Evolutionary conservation across 768 basidiomycete genomes (phyloP).

Genomic region (Galerina marginata): DNA sequence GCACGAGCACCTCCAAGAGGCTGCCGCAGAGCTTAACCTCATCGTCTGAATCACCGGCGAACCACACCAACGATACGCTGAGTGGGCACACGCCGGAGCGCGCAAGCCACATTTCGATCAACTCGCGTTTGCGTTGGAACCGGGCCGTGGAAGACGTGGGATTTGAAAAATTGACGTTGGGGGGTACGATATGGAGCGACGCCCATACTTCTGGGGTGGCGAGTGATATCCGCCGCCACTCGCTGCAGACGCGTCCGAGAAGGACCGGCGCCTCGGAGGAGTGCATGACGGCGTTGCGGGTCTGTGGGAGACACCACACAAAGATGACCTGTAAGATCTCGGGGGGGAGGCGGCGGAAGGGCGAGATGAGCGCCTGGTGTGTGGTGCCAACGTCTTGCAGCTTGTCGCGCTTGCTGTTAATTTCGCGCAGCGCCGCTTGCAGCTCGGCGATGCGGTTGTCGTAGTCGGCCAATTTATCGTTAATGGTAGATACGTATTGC

Average conservation of each 20-base stretch:
- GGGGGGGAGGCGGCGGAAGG: slow-evolving; percentile 29
- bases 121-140: slow-evolving; percentile 28
- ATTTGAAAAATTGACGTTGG: slow-evolving; percentile 27
- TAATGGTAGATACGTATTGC: slow-evolving; percentile 20
- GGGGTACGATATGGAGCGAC: slow-evolving; percentile 32
- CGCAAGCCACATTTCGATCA: slow-evolving; percentile 31
- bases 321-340: slow-evolving; percentile 33
- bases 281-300: slow-evolving; percentile 34
- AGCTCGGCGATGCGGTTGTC: slow-evolving; percentile 25
- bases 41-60: slow-evolving; percentile 31
- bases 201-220: slow-evolving; percentile 32
- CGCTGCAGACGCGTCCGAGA: slow-evolving; percentile 33
- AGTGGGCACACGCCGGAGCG: slow-evolving; percentile 31
- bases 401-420: slow-evolving; percentile 18
- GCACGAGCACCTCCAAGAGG: slow-evolving; percentile 28
- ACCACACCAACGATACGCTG: slow-evolving; percentile 33
- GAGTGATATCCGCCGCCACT: slow-evolving; percentile 30
- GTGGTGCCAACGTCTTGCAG: slow-evolving; percentile 19
- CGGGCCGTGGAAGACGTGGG: slow-evolving; percentile 22
- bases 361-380: slow-evolving; percentile 30
- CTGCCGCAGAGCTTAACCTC: slow-evolving; percentile 26
- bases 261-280: slow-evolving; percentile 31
- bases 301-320: slow-evolving; percentile 28
- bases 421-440: slow-evolving; percentile 17
- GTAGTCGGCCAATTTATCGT: slow-evolving; percentile 23